Evolutionary conservation across 345 rosid genomes (phyloP), one percentile per base, ranked within the genome.

Genomic region (Geranium brycei): DNA sequence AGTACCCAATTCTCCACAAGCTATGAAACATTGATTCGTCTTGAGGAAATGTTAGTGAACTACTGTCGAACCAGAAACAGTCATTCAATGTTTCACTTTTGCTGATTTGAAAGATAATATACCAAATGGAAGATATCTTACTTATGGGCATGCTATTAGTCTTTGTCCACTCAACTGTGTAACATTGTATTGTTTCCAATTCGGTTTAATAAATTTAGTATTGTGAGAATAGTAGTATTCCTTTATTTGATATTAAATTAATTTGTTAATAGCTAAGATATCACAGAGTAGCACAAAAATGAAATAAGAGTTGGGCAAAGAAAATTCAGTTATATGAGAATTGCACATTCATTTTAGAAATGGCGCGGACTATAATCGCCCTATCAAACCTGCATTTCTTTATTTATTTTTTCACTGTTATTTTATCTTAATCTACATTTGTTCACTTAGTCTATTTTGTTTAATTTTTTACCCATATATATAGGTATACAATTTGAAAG

Each of bases 401-500:
- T 2, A 0, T 18, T 10, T 62, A 41, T 38, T 65, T 57, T 53
- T 57, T 59, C 55, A 53, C 23, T 59, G 17, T 14, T 35, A 28
- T 59, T 5, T 7, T 58, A 59, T 72, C 47, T 35, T 31, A 0
- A 3, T 7, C 59, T 17, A 16, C 55, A 18, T 62, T 62, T 57
- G 14, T 53, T 53, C 28, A 40, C 59, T 23, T 23, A 23, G 30
- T 58, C 18, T 13, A 16, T 3, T 53, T 61, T 72, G 65, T 53
- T 72, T 64, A 62, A 62, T 15, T 19, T 41, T 56, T 47, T 69
- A 3, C 55, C 66, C 32, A 17, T 56, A 64, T 28, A 70, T 61
- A 12, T 77, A 89, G 96, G 92, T 89, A 6, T 92, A 85, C 78
- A 77, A 81, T 81, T 67, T 89, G 76, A 92, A 92, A 81, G 95